Evolutionary conservation across 306 rosid genomes (phyloP), one percentile per base, ranked within the genome.

Genomic region (Ormosia semicastrata): DNA sequence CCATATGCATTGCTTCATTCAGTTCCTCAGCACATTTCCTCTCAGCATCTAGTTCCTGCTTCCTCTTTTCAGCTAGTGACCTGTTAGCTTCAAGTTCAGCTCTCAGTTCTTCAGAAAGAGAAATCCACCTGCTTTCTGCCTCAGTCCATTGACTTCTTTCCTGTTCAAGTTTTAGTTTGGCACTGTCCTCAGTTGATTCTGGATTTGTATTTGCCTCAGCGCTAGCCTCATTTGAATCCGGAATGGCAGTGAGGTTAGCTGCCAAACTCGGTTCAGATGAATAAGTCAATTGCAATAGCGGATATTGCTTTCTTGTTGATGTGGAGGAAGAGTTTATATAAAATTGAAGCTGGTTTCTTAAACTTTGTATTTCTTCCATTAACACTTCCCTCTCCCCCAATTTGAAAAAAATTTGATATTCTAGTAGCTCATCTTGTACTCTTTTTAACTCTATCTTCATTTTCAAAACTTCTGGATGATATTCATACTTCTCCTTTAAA

Each of bases 361-460:
- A 79, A 82, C 83, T 86, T 76, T 89, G 91, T 83, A 94, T 91
- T 91, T 94, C 98, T 85, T 94, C 97, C 90, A 89, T 78, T 87
- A 94, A 81, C 50, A 94, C 97, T 80, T 94, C 98, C 84, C 87
- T 91, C 90, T 94, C 97, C 69, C 89, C 97, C 86, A 92, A 84
- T 33, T 94, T 88, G 72, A 71, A 84, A 83, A 94, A 92, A 73
- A 87, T 90, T 36, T 88, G 84, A 56, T 86, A 87, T 57, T 78
- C 86, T 71, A 90, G 91, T 80, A 89, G 83, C 85, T 91, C 93
- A 73, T 90, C 93, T 81, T 92, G 91, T 71, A 81, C 89, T 82
- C 89, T 90, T 83, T 91, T 89, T 49, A 92, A 81, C 83, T 92
- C 94, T 46, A 90, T 91, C 85, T 89, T 86, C 79, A 89, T 81